Evolutionary conservation across 2,329 filamentous ascomycete species (phyloP).

Genomic region (Ophiosphaerella korrae): DNA sequence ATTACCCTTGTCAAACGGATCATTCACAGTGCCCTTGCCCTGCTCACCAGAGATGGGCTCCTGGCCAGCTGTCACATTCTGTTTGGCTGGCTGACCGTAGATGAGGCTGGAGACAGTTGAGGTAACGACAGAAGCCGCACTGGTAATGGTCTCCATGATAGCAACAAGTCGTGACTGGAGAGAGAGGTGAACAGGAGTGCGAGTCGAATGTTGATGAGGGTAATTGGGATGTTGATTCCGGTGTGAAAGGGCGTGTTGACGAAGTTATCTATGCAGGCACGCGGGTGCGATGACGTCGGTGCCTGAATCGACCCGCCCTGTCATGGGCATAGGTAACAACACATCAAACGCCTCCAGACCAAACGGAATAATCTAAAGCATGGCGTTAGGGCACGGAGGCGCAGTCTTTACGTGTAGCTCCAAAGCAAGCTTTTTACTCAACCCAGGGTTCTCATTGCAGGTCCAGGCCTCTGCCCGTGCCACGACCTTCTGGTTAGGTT

Average conservation of each 20-base stretch:
- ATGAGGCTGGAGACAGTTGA: constrained; percentile 43
- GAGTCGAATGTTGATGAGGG: not conserved
- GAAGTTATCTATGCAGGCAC: constrained; percentile 14
- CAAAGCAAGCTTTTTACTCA: constrained; percentile 8
- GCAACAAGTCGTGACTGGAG: not conserved
- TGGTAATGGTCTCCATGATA: constrained; percentile 48
- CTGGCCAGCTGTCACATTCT: constrained; percentile 47
- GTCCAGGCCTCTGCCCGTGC: constrained; percentile 1
- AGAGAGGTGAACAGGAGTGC: not conserved
- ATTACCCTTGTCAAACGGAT: constrained; percentile 83
- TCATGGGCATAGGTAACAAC: not conserved
- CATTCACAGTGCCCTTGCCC: constrained; percentile 68
- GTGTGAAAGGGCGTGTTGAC: constrained; percentile 5
- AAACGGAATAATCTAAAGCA: constrained; percentile 17
- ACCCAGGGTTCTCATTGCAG: constrained; percentile 3
- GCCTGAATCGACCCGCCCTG: constrained; percentile 11
- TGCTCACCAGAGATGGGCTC: constrained; percentile 76
- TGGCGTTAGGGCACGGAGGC: constrained; percentile 19
- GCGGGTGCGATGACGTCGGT: constrained; percentile 23
- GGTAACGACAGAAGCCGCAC: constrained; percentile 32
- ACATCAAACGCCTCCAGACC: not conserved
- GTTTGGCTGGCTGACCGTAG: constrained; percentile 41
- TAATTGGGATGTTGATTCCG: not conserved
- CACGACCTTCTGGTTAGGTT: constrained; percentile 1
- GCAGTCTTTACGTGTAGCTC: constrained; percentile 6